Evolutionary conservation across 495 filamentous ascomycete species (phyloP), one percentile per base, ranked within the genome.

Genomic region (Aspergillus nidulans): DNA sequence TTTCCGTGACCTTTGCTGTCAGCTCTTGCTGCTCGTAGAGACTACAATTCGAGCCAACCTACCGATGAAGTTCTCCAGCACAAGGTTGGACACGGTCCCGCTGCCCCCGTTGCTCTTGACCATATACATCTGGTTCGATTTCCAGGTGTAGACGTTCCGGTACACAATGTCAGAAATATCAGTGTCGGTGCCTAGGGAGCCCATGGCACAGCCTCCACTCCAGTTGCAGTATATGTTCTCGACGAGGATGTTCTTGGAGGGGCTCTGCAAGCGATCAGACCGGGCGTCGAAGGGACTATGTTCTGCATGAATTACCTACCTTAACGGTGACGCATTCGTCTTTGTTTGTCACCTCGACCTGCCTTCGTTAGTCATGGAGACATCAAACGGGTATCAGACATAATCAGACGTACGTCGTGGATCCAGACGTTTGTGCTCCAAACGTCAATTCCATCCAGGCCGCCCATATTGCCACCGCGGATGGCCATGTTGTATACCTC

Each of bases 81-180:
- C 19, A 3, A 60, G 44, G 34, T 60, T 52, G n/a, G 70, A 69
- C 10, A 84, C 76, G n/a, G 69, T 71, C 13, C 82, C 82, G 55
- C 66, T 77, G 24, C 82, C 81, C 15, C 81, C 81, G 53, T 75
- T 80, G 60, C 70, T 75, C 66, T 85, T 85, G 68, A 85, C 78
- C 80, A 85, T 80, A 59, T 79, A 73, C 81, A 84, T 84, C 59
- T 83, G 78, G 65, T 81, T 85, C 21, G 74, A 75, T 25, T 71
- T 63, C 66, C 73, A 75, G 49, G 76, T 76, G 64, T 82, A 80
- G 53, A 81, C 63, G 61, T 79, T 75, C 16, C 73, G 68, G 63
- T 79, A 79, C n/a, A 63, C 62, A 52, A 81, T 71, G 38, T 73
- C 70, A 30, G 66, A 69, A 59, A 83, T 76, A 40, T 68, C 48